Percentiles rank a stretch among this genome's conserved stretches.
Evolutionary conservation across 352 stramenopile genomes (phyloP).

Genomic region (Phytophthora fragariaefolia): DNA sequence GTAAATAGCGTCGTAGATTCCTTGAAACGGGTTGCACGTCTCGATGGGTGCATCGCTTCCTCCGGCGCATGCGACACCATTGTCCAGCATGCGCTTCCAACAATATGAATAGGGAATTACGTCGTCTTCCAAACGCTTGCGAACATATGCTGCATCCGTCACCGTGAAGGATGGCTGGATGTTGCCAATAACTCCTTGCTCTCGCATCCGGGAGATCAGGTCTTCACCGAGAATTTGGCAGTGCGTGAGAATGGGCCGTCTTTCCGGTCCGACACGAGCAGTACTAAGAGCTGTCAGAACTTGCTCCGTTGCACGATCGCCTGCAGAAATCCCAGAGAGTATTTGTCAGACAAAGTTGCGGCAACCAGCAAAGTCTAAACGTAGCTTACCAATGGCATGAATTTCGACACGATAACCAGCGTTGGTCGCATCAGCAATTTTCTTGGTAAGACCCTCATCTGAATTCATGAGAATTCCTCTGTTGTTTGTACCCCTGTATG

Average conservation of each 20-base stretch:
- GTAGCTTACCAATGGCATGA: conserved; percentile 81
- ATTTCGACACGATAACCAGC: conserved; percentile 86
- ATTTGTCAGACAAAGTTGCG: conserved; percentile 9
- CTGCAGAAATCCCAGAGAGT: conserved; percentile 21
- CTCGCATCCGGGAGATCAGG: conserved; percentile 71
- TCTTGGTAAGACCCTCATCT: conserved; percentile 60
- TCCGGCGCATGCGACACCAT: conserved; percentile 78
- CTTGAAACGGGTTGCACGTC: conserved; percentile 87
- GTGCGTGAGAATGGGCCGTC: conserved; percentile 89
- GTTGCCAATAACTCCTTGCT: conserved; percentile 84
- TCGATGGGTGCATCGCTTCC: conserved; percentile 89
- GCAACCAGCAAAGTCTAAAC: not conserved
- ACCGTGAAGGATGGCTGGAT: conserved; percentile 91
- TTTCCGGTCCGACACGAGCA: conserved; percentile 51
- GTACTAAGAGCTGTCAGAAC: conserved; percentile 71
- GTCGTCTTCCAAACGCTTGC: conserved; percentile 69
- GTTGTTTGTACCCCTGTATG: conserved; percentile 71
- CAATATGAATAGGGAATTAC: conserved; percentile 79
- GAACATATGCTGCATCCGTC: conserved; percentile 83
- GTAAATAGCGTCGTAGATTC: conserved; percentile 90
- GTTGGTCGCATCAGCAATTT: conserved; percentile 62
- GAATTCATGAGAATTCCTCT: conserved; percentile 88
- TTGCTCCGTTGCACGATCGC: conserved; percentile 74
- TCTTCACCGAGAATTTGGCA: conserved; percentile 88
- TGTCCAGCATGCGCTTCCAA: conserved; percentile 86